A percentile compares a stretch with the other conserved stretches of the same genome.
These are phyloP conservation scores for Pseudophaeomoniella oleicola DNA, from an alignment of 2,329 filamentous ascomycete species.

Conservation along the genomic window DNA sequence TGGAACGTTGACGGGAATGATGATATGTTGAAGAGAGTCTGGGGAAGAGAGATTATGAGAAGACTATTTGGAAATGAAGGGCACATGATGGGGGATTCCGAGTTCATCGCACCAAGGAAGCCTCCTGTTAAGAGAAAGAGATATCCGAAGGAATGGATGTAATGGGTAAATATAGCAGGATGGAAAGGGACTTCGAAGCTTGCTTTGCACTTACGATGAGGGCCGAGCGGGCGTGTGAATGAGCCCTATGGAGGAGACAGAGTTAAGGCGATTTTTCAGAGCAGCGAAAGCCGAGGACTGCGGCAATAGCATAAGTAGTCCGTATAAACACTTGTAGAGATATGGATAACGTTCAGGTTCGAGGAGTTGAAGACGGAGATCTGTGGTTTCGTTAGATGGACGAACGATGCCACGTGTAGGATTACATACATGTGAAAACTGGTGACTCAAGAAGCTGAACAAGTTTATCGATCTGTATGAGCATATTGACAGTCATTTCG, in stretches of 20 bases:
- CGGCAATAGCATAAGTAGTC: conserved; percentile 91
- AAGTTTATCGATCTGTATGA: conserved; percentile 97
- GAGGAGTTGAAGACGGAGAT: conserved; percentile 83
- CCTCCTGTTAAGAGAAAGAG: too few relatives aligned
- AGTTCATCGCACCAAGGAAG: too few relatives aligned
- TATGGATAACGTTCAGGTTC: conserved; percentile 92
- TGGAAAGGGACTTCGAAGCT: too few relatives aligned
- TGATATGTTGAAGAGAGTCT: background rate
- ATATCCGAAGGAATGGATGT: too few relatives aligned
- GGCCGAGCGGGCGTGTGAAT: conserved; percentile 56
- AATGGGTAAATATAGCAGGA: too few relatives aligned
- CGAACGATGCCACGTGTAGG: background rate
- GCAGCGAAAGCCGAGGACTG: conserved; percentile 96
- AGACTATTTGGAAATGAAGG: conserved; percentile 4
- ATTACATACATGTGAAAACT: conserved; percentile 76
- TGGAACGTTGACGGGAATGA: conserved; percentile 1
- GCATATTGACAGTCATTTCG: conserved; percentile 96
- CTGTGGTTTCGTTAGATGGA: conserved; percentile 30
- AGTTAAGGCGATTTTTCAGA: conserved; percentile 90
- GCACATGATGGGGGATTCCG: background rate
- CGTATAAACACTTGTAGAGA: conserved; percentile 95
- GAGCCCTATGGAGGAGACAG: conserved; percentile 92
- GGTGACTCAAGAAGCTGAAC: conserved; percentile 94
- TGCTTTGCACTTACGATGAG: too few relatives aligned
- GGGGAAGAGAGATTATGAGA: background rate